phyloP scores from a whole-genome alignment of 108 stramenopile species.

The Schizochytrium sp. region DNA sequence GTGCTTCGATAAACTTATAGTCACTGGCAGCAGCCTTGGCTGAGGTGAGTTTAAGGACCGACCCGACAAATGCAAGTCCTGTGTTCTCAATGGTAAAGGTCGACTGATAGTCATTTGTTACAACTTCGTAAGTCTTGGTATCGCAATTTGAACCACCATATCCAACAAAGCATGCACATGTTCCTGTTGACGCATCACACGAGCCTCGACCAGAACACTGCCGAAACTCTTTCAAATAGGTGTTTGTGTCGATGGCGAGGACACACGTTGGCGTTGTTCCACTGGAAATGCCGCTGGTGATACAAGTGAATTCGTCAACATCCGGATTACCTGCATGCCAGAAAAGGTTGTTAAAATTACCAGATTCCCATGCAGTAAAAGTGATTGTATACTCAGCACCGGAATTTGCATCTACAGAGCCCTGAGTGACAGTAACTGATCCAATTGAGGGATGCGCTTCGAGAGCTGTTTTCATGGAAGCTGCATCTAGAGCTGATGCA shows the following conservation, averaged over 20 bases:
- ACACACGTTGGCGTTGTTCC: slow-evolving; percentile 55
- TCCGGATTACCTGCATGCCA: neutral
- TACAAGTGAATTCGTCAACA: neutral
- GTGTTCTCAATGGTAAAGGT: slow-evolving; percentile 30
- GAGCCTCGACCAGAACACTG: slow-evolving; percentile 65
- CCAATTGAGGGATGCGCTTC: neutral
- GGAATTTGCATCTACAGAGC: slow-evolving; percentile 60
- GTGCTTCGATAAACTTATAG: slow-evolving; percentile 25
- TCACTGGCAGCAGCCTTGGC: slow-evolving; percentile 12
- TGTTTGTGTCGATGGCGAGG: neutral
- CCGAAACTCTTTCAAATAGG: neutral
- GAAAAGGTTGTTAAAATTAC: slow-evolving; percentile 9
- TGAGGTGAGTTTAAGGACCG: slow-evolving; percentile 18
- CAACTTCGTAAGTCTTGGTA: slow-evolving; percentile 6
- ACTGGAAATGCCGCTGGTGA: neutral
- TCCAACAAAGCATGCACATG: slow-evolving; percentile 67
- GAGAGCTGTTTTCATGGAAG: neutral
- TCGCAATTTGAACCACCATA: slow-evolving; percentile 64
- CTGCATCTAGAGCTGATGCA: neutral
- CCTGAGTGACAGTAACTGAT: neutral
- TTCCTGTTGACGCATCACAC: slow-evolving; percentile 66
- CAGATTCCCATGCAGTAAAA: neutral
- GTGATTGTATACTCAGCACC: slow-evolving; percentile 71
- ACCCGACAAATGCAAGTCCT: slow-evolving; percentile 5
- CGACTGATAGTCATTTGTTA: neutral